Conservation (phyloP, 164 flowering plant genomes). For the Aristolochia fimbriata region DNA sequence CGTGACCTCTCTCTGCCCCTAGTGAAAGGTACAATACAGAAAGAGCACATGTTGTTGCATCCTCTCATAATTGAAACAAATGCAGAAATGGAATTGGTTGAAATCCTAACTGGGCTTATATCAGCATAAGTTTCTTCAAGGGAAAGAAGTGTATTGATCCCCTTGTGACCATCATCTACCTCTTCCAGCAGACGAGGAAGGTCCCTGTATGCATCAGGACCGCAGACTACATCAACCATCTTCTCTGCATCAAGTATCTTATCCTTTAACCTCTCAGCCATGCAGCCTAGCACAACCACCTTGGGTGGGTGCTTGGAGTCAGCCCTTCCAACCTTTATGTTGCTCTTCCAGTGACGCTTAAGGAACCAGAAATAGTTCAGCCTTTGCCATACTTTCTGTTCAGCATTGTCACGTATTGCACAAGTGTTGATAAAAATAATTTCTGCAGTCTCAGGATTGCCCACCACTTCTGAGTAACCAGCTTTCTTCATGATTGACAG, state of each 20-base stretch:
- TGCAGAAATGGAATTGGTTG: constrained; percentile 74
- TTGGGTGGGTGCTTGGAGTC: constrained; percentile 78
- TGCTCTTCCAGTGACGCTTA: constrained; percentile 91
- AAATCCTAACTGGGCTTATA: constrained; percentile 78
- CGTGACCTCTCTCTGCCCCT: constrained; percentile 95
- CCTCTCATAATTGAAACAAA: constrained; percentile 98
- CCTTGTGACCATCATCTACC: constrained; percentile 91
- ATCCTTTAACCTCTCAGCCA: constrained; percentile 98
- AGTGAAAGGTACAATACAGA: constrained; percentile 94
- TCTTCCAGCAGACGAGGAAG: constrained; percentile 80
- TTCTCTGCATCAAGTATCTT: constrained; percentile 95
- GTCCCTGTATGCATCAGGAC: constrained; percentile 96
- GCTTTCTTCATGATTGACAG: constrained; percentile 86
- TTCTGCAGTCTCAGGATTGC: constrained; percentile 88
- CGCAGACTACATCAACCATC: constrained; percentile 99
- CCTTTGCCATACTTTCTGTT: constrained; percentile 95
- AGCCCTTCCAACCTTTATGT: constrained; percentile 74
- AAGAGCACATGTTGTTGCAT: constrained; percentile 97
- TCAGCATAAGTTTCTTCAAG: constrained; percentile 99
- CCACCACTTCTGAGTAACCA: constrained; percentile 69
- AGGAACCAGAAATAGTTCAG: constrained; percentile 98
- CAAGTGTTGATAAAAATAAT: constrained; percentile 92
- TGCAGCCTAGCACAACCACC: constrained; percentile 92
- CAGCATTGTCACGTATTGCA: constrained; percentile 97
- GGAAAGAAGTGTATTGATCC: constrained; percentile 93